A percentile compares a stretch with the other conserved stretches of the same genome.
Conservation (phyloP, 495 filamentous ascomycete genomes). For the Tuber indicum region DNA sequence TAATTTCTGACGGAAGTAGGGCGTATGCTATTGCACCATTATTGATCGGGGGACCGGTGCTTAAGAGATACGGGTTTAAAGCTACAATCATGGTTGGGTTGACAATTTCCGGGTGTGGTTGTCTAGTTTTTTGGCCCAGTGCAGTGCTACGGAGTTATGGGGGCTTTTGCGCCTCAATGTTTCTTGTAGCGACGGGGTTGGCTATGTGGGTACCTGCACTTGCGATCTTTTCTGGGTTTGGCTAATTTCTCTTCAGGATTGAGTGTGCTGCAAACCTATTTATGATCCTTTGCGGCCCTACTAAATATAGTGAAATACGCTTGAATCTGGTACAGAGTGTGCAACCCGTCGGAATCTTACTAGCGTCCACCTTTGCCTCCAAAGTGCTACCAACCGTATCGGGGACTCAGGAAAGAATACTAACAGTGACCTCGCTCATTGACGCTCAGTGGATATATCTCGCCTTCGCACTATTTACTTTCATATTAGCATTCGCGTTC, state of each 20-base stretch:
- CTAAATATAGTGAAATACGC: slow-evolving; percentile 59
- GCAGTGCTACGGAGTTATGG: slow-evolving; percentile 60
- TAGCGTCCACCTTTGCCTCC: slow-evolving; percentile 36
- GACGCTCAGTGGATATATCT: slow-evolving; percentile 69
- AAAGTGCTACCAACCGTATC: slow-evolving; percentile 51
- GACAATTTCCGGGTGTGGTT: slow-evolving; percentile 57
- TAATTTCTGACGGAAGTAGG: slow-evolving; percentile 10
- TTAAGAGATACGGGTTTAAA: slow-evolving; percentile 63
- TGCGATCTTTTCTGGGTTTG: not conserved
- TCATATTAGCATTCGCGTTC: slow-evolving; percentile 58
- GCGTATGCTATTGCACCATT: slow-evolving; percentile 58
- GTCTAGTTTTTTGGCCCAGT: slow-evolving; percentile 67
- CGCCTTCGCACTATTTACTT: slow-evolving; percentile 59
- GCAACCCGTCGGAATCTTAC: slow-evolving; percentile 59
- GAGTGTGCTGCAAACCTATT: slow-evolving; percentile 65
- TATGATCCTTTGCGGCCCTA: slow-evolving; percentile 61
- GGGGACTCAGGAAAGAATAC: slow-evolving; percentile 40
- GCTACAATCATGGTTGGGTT: slow-evolving; percentile 60
- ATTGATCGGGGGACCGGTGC: slow-evolving; percentile 52
- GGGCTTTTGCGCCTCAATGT: slow-evolving; percentile 61
- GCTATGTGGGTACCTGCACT: slow-evolving; percentile 19
- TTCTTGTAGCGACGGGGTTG: slow-evolving; percentile 57
- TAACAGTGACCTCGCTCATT: slow-evolving; percentile 52
- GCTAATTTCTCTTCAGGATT: slow-evolving; percentile 45
- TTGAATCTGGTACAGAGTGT: slow-evolving; percentile 62